Evolutionary conservation across 2,329 filamentous ascomycete species (phyloP), one percentile per base, ranked within the genome.

Genomic region (Endoconidiophora laricicola): DNA sequence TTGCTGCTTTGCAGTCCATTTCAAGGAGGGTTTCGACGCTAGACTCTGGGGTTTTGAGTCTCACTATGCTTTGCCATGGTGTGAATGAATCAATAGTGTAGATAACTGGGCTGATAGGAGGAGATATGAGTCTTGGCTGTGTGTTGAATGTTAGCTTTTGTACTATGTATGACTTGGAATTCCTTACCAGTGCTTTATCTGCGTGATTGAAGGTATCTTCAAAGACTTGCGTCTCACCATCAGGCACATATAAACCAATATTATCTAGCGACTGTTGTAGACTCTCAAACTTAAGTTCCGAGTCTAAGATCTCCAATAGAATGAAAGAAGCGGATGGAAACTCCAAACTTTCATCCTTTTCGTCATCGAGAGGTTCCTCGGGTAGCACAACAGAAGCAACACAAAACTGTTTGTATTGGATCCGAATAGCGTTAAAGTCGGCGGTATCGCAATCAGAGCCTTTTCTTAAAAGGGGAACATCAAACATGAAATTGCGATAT

Each of bases 31-130:
- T 49, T 20, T 43, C n/a, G 12, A 50, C n/a, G 29, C 44, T 44
- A n/a, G 47, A 53, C 38, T 43, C 47, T 14, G 51, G 51, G 5
- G 47, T 50, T n/a, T 37, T 12, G 29, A 53, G 39, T n/a, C 43
- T 43, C 26, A 47, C 39, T 26, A 44, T 40, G 16, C 41, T 23
- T 39, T 50, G 37, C 46, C 47, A 53, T 7, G 51, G 47, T 20
- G 44, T 20, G 37, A 50, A 53, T 5, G 29, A 33, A 12, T 53
- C 44, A 38, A 23, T n/a, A n/a, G 29, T 4, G 4, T 24, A 29
- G 2, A 46, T 9, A 22, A 53, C 22, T 20, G 47, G 51, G n/a
- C 47, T 49, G 2, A 53, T n/a, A 36, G 51, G 51, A 23, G 51
- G 51, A 4, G 47, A 46, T 9, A 53, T 38, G 22, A 53, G 38